phyloP scores from a whole-genome alignment of 2,329 filamentous ascomycete genomes.

The Sphaerulina musiva region DNA sequence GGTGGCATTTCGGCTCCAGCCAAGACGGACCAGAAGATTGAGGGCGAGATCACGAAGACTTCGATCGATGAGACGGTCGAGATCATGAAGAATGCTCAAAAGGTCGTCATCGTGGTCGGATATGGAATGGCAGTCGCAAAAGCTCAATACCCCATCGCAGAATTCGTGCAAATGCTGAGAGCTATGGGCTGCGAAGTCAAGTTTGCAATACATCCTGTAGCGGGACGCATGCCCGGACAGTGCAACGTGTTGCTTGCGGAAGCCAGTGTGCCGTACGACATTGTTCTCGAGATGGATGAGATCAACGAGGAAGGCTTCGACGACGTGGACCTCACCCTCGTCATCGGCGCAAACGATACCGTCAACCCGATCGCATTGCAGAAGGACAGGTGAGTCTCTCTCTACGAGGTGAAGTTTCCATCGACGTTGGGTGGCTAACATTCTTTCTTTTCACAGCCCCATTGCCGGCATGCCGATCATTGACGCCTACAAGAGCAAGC shows the following conservation, averaged over 20 bases:
- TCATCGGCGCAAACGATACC: conserved; percentile 88
- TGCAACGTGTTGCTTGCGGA: conserved; percentile 88
- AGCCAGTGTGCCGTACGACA: conserved; percentile 82
- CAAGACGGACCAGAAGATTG: conserved; percentile 63
- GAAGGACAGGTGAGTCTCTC: conserved; percentile 47
- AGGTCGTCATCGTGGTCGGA: conserved; percentile 81
- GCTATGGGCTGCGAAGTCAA: conserved; percentile 71
- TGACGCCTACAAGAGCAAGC: conserved; percentile 90
- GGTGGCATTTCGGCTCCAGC: conserved; percentile 66
- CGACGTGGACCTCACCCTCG: conserved; percentile 73
- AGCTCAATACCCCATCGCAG: conserved; percentile 82
- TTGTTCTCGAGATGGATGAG: conserved; percentile 91
- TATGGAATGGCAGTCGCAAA: conserved; percentile 95
- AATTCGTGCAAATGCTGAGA: conserved; percentile 70
- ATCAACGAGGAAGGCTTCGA: conserved; percentile 80
- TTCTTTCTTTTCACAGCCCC: conserved; percentile 44
- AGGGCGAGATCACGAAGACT: conserved; percentile 71
- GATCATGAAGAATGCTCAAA: conserved; percentile 66
- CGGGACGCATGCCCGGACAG: conserved; percentile 86
- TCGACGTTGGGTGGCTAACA: conserved; percentile 10
- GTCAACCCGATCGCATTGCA: conserved; percentile 87
- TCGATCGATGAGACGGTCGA: conserved; percentile 76
- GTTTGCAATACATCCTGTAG: conserved; percentile 72
- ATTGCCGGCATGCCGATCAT: conserved; percentile 92
- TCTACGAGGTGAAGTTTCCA: neutral